Conservation (phyloP, 1,139 yeast genomes). For the Blastobotrys elegans region DNA sequence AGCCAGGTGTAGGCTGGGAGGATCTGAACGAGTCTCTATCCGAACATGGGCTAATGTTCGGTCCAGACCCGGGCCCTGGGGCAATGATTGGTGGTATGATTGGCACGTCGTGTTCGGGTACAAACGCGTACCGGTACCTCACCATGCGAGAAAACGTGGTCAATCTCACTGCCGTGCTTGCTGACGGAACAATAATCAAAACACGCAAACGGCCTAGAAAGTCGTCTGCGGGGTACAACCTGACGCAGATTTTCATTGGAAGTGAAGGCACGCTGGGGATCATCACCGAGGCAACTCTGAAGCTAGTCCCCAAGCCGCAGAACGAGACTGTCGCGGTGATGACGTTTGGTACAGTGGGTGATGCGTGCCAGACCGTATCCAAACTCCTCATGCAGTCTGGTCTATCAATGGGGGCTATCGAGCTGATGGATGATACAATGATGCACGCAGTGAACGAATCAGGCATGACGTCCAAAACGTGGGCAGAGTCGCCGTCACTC, state of each 20-base stretch:
- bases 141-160: constrained; percentile 64
- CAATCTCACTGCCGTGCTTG: constrained; percentile 55
- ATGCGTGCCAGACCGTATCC: constrained; percentile 57
- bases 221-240: constrained; percentile 63
- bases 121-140: constrained; percentile 64
- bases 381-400: constrained; percentile 46
- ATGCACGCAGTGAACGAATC: constrained; percentile 47
- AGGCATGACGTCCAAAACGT: constrained; percentile 37
- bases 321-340: constrained; percentile 56
- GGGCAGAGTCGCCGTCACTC: constrained; percentile 57
- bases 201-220: constrained; percentile 61
- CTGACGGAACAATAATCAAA: constrained; percentile 62
- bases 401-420: constrained; percentile 57
- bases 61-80: constrained; percentile 76
- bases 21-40: constrained; percentile 48
- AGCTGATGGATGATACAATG: constrained; percentile 53
- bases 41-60: constrained; percentile 47
- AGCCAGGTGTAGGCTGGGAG: constrained; percentile 69
- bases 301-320: constrained; percentile 51
- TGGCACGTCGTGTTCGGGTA: constrained; percentile 67
- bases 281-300: constrained; percentile 64
- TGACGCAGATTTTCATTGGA: constrained; percentile 59
- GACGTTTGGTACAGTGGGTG: constrained; percentile 49
- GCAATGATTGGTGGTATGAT: constrained; percentile 67
- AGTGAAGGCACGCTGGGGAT: constrained; percentile 69